Evolutionary conservation across 306 rosid species (phyloP).

Genomic region (Citrullus mucosospermus): DNA sequence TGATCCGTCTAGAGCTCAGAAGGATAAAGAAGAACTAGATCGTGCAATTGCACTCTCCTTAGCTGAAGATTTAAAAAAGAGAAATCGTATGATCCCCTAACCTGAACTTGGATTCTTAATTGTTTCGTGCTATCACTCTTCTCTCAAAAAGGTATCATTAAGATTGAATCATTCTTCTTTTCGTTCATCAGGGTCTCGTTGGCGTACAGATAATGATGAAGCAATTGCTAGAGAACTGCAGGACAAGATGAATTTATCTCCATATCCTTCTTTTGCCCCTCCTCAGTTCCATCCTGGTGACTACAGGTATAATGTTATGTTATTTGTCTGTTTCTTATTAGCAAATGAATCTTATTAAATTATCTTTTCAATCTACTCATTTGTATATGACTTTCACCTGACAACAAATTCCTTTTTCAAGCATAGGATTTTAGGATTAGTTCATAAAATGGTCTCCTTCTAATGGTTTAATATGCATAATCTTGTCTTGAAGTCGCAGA

Average conservation of each 20-base stretch:
- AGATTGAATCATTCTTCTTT: slow-evolving; percentile 7
- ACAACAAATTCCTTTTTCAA: background rate
- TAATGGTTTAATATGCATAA: background rate
- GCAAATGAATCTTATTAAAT: background rate
- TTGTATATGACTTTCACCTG: background rate
- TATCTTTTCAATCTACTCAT: background rate
- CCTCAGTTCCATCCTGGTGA: slow-evolving; percentile 33
- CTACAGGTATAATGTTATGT: slow-evolving; percentile 28
- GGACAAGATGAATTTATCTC: slow-evolving; percentile 29
- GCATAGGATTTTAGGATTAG: background rate
- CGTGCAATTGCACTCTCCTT: slow-evolving; percentile 59
- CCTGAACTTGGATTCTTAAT: background rate
- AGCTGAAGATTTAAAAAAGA: slow-evolving; percentile 56
- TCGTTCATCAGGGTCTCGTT: slow-evolving; percentile 29
- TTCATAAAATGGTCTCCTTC: background rate
- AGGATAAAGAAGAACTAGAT: slow-evolving; percentile 69
- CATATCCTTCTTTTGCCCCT: slow-evolving; percentile 41
- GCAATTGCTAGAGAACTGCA: slow-evolving; percentile 35
- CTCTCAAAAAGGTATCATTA: background rate
- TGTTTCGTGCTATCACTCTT: background rate
- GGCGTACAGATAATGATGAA: slow-evolving; percentile 33
- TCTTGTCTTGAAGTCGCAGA: slow-evolving; percentile 21
- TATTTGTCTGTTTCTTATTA: background rate
- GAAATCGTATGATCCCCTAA: slow-evolving; percentile 21
- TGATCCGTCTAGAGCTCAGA: slow-evolving; percentile 50